phyloP scores from a whole-genome alignment of 2,329 filamentous ascomycete species.

The Coniochaeta prunicola region DNA sequence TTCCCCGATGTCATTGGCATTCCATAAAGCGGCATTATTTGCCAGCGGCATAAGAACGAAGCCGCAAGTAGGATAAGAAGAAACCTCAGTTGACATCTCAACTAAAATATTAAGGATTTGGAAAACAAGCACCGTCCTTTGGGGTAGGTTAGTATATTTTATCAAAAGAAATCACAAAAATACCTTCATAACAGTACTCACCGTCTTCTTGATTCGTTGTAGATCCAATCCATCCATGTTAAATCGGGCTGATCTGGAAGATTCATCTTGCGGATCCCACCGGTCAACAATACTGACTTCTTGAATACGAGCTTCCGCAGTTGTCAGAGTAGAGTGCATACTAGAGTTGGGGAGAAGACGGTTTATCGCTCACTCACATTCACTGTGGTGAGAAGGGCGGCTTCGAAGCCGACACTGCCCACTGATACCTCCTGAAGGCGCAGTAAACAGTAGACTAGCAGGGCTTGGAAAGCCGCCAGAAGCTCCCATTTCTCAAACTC shows the following conservation, averaged over 20 bases:
- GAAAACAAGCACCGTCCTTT: conserved; percentile 6
- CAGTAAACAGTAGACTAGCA: conserved; percentile 10
- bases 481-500: conserved; percentile 10
- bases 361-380: conserved; percentile 1
- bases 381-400: conserved; percentile 3
- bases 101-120: conserved; percentile 9
- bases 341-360: not conserved
- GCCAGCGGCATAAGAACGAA: conserved; percentile 8
- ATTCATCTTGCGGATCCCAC: not conserved
- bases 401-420: conserved; percentile 2
- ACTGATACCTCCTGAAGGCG: conserved; percentile 7
- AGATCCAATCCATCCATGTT: conserved; percentile 8
- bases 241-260: conserved; percentile 3
- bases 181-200: conserved; percentile 3
- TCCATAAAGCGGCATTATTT: conserved; percentile 7
- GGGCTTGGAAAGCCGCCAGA: conserved; percentile 9
- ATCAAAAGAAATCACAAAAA: not conserved
- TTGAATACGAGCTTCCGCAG: not conserved
- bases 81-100: conserved; percentile 3
- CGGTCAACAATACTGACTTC: not conserved
- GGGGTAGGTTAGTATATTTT: not conserved
- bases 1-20: conserved; percentile 4
- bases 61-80: conserved; percentile 2
- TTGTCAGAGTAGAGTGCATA: not conserved
- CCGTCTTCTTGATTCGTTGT: conserved; percentile 9